A percentile compares a stretch with the other conserved stretches of the same genome.
Conservation (phyloP, 2,329 filamentous ascomycete genomes). For the Phyllosticta paracitricarpa region DNA sequence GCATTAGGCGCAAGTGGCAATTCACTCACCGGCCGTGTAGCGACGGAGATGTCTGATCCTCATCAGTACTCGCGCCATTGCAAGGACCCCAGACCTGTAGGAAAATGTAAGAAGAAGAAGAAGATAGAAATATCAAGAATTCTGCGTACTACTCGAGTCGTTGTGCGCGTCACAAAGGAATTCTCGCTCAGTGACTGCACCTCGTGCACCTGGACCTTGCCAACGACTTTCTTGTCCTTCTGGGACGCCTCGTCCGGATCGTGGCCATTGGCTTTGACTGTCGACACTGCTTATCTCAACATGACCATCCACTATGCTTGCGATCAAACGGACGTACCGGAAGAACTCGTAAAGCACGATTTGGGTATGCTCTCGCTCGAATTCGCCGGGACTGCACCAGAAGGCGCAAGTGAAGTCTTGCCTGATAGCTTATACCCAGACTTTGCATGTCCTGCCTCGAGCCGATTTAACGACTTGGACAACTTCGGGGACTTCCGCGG, state of each 20-base stretch:
- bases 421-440: not conserved
- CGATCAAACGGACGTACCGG: not conserved
- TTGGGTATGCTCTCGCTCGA: not conserved
- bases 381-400: not conserved
- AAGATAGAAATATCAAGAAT: not conserved
- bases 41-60: conserved; percentile 4
- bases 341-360: not conserved
- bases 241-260: not conserved
- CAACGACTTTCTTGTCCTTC: conserved; percentile 13
- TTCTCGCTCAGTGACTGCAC: conserved; percentile 18
- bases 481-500: not conserved
- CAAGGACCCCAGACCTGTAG: not conserved
- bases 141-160: conserved; percentile 10
- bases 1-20: not conserved
- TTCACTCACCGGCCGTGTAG: conserved; percentile 1
- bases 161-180: conserved; percentile 19
- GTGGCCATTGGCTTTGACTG: not conserved
- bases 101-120: not conserved
- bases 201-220: conserved; percentile 12
- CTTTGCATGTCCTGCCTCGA: not conserved
- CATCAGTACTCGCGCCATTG: not conserved
- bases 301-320: not conserved
- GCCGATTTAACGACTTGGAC: not conserved
- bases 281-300: conserved; percentile 1
- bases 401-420: not conserved